A percentile compares a stretch with the other conserved stretches of the same genome.
These are phyloP conservation scores for Xylariales sp. DNA, from an alignment of 2,329 filamentous ascomycete genomes.

Conservation along the genomic window DNA sequence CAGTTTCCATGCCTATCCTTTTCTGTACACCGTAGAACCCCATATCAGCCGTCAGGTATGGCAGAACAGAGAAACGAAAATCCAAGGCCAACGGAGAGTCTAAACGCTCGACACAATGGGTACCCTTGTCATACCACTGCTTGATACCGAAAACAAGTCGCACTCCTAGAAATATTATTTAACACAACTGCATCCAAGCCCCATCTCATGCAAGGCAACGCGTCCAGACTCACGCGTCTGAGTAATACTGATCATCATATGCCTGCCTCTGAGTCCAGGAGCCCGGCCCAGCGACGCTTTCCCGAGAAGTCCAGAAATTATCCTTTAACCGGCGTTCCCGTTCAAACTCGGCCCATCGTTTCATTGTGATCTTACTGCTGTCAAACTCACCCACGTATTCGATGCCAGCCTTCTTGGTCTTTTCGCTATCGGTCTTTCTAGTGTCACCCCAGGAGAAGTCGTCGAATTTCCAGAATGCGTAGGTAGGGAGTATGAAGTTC, in stretches of 20 bases:
- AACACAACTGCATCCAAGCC: constrained; percentile 7
- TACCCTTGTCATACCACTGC: too few relatives aligned
- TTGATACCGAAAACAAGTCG: too few relatives aligned
- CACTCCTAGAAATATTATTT: too few relatives aligned
- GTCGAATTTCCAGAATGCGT: constrained; percentile 99
- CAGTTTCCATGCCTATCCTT: too few relatives aligned
- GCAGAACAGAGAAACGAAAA: too few relatives aligned
- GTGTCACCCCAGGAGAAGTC: constrained; percentile 99
- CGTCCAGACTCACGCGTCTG: constrained; percentile 49
- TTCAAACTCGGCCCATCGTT: constrained; percentile 97
- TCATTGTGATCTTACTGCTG: constrained; percentile 99
- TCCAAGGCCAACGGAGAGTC: too few relatives aligned
- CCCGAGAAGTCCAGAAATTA: constrained; percentile 49
- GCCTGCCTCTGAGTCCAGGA: constrained; percentile 40
- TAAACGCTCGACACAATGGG: too few relatives aligned
- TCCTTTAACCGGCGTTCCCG: constrained; percentile 48
- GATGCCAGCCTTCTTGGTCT: constrained; percentile 78
- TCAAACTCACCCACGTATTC: constrained; percentile 96
- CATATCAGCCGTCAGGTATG: too few relatives aligned
- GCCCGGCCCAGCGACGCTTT: constrained; percentile 46
- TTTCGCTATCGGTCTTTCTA: constrained; percentile 88
- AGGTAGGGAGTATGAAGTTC: constrained; percentile 93
- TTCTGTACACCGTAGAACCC: too few relatives aligned
- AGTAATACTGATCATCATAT: constrained; percentile 53
- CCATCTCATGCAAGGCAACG: too few relatives aligned